Conservation (phyloP, 768 basidiomycete genomes). For the Butyriboletus loyo region DNA sequence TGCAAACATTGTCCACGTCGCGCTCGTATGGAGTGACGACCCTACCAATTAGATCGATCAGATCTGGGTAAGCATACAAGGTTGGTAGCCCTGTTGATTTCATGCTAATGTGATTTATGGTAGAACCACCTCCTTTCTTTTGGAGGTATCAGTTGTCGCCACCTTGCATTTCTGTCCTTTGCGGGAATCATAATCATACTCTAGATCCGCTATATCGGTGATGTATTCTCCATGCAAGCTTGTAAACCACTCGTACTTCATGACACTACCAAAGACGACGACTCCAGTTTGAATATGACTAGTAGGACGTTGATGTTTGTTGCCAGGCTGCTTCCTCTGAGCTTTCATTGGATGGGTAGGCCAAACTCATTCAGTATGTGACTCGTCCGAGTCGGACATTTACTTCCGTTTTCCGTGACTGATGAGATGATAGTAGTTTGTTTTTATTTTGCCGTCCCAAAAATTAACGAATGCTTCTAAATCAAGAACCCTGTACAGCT, state of each 20-base stretch:
- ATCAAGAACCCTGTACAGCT: conserved; percentile 1
- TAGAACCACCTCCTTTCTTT: conserved; percentile 8
- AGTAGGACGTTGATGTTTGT: neutral
- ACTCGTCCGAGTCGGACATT: no score
- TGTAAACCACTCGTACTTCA: neutral
- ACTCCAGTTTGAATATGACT: conserved; percentile 9
- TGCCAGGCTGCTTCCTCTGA: neutral
- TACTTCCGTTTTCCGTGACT: neutral
- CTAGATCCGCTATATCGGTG: conserved; percentile 26
- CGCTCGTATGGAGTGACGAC: neutral
- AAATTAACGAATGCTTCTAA: neutral
- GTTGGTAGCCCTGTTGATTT: neutral
- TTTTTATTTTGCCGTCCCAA: neutral
- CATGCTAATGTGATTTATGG: neutral
- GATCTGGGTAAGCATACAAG: conserved; percentile 14
- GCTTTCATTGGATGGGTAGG: conserved; percentile 10
- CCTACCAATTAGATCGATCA: conserved; percentile 10
- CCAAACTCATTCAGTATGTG: conserved; percentile 7
- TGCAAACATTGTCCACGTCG: conserved; percentile 1
- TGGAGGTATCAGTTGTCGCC: conserved; percentile 16
- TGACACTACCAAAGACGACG: neutral
- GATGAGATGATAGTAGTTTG: conserved; percentile 7
- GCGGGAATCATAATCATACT: neutral
- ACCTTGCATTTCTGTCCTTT: neutral
- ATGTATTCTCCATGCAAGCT: conserved; percentile 18